Evolutionary conservation across 2,329 filamentous ascomycete species (phyloP), one percentile per base, ranked within the genome.

Genomic region (Pseudonectria buxi): DNA sequence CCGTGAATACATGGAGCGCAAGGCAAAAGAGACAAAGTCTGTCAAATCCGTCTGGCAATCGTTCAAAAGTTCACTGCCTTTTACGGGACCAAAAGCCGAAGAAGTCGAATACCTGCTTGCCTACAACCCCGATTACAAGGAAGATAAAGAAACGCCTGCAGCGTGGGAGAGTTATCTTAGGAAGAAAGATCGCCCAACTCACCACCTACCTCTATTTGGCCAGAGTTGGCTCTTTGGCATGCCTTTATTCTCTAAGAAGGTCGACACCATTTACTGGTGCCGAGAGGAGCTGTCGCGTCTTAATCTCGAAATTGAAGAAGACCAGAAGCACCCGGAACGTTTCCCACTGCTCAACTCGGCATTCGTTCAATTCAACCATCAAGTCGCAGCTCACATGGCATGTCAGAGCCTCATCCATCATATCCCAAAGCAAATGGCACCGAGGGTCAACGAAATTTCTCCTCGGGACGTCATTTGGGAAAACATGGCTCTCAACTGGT

Each of bases 311-410:
- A 95, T 98, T 35, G 89, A 95, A 49, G 69, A 82, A 29, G 92
- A 96, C 47, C 92, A 98, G 57, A 74, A 82, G 35, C 72, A 92
- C 32, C 83, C 85, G 0, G 89, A 95, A 47, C 78, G 82, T 4
- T 96, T 87, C 44, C 89, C 90, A 0, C 65, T 89, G 30, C 94
- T 95, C 88, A 95, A 86, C 53, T 95, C 90, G 1, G 92, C 92
- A 1, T 98, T 98, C 50, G 88, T 98, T 42, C 92, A 98, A 57
- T 98, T 98, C 71, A 95, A 98, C 54, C 84, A 95, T 55, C 92
- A 98, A 57, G 86, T 95, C 2, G 89, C 90, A 6, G 92, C 92
- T 0, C 92, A 98, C 54, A 96, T 98, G 92, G 92, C 90, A 39
- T 95, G 88, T 57, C 92, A 98, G 58, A 81, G 86, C 31, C 73